Percentiles rank a stretch among this genome's conserved stretches.
phyloP scores from a whole-genome alignment of 1,139 yeast species.

The Meyerozyma carpophila region DNA sequence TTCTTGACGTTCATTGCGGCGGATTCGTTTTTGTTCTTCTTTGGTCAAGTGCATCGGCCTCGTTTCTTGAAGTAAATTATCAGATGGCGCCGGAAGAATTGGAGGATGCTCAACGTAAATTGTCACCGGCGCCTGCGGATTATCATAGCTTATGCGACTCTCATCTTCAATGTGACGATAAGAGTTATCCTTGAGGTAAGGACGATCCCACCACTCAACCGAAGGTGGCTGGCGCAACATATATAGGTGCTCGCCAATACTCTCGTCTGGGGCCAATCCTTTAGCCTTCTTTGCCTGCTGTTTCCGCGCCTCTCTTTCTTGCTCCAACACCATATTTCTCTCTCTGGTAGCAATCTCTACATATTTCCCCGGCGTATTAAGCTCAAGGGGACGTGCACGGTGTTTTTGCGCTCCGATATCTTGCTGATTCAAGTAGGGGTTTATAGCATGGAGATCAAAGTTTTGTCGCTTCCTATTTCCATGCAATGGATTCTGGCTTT shows the following conservation, averaged over 20 bases:
- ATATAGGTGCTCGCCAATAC: slow-evolving; percentile 49
- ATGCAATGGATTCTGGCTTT: slow-evolving; percentile 23
- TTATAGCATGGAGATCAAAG: slow-evolving; percentile 38
- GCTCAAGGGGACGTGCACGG: slow-evolving; percentile 33
- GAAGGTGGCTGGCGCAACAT: slow-evolving; percentile 46
- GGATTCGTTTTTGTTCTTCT: slow-evolving; percentile 66
- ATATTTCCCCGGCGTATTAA: slow-evolving; percentile 60
- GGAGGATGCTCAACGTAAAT: slow-evolving; percentile 78
- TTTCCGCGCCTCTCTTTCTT: slow-evolving; percentile 21
- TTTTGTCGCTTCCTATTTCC: slow-evolving; percentile 21
- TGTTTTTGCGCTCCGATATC: slow-evolving; percentile 10
- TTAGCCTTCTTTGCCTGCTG: slow-evolving; percentile 20
- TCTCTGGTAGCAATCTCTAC: slow-evolving; percentile 50
- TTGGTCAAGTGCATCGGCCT: slow-evolving; percentile 64
- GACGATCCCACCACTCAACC: slow-evolving; percentile 83
- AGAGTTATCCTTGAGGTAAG: slow-evolving; percentile 29
- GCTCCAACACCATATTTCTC: slow-evolving; percentile 34
- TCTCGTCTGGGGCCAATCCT: slow-evolving; percentile 46
- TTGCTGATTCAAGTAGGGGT: slow-evolving; percentile 57
- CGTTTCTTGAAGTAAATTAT: slow-evolving; percentile 34
- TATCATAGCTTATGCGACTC: slow-evolving; percentile 22
- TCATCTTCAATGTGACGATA: slow-evolving; percentile 22
- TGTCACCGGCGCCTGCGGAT: slow-evolving; percentile 48
- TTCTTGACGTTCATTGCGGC: slow-evolving; percentile 66
- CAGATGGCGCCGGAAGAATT: slow-evolving; percentile 57